These are phyloP conservation scores for Yamadazyma conglobata DNA, from an alignment of 1,139 yeast genomes.

Conservation along the genomic window DNA sequence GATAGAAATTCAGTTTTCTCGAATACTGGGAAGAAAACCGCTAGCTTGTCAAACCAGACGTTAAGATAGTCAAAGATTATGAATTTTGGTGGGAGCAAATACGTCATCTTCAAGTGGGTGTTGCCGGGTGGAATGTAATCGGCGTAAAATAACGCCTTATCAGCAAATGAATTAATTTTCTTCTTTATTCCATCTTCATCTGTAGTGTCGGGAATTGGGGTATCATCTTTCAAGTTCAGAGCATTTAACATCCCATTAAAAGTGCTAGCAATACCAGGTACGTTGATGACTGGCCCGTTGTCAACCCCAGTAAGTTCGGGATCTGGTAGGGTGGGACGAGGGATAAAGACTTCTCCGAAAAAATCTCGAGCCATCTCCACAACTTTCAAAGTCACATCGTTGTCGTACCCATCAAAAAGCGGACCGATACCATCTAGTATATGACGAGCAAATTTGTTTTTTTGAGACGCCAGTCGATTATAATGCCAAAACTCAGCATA, in stretches of 20 bases:
- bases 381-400: constrained; percentile 1
- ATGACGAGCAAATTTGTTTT: constrained; percentile 6
- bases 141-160: constrained; percentile 10
- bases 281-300: too few relatives aligned
- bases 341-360: constrained; percentile 13
- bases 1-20: constrained; percentile 31
- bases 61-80: constrained; percentile 13
- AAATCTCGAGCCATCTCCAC: constrained; percentile 9
- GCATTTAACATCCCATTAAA: too few relatives aligned
- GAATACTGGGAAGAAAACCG: constrained; percentile 45
- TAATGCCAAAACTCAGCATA: constrained; percentile 13
- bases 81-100: constrained; percentile 12
- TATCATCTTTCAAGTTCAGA: too few relatives aligned
- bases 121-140: constrained; percentile 8
- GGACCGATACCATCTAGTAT: constrained; percentile 10
- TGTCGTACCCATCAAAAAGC: constrained; percentile 8
- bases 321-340: constrained; percentile 7
- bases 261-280: too few relatives aligned
- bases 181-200: constrained; percentile 7
- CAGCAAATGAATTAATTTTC: constrained; percentile 8
- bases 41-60: constrained; percentile 37
- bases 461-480: constrained; percentile 9
- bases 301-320: too few relatives aligned
- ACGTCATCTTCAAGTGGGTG: constrained; percentile 1
- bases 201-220: too few relatives aligned